Evolutionary conservation across 169 alveolate genomes (phyloP).

Genomic region (Plasmodium fragile): DNA sequence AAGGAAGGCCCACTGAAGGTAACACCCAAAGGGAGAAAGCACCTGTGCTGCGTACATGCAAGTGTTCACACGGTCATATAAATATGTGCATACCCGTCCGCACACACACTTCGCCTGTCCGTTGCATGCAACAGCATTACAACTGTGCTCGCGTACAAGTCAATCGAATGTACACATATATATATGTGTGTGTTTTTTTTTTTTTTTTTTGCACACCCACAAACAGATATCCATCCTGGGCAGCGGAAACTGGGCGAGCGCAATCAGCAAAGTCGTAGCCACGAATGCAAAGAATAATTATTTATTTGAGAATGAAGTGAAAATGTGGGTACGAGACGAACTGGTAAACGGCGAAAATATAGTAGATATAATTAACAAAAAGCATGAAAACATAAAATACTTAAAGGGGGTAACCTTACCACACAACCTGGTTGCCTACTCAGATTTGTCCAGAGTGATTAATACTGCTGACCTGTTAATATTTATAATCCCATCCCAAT

Average conservation of each 20-base stretch:
- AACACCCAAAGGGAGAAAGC: not conserved
- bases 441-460: slow-evolving; percentile 89
- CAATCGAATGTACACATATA: not conserved
- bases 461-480: slow-evolving; percentile 89
- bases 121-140: not conserved
- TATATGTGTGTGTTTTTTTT: not conserved
- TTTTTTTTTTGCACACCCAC: not conserved
- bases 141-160: not conserved
- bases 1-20: slow-evolving; percentile 75
- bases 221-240: slow-evolving; percentile 88
- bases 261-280: slow-evolving; percentile 87
- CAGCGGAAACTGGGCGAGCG: slow-evolving; percentile 93
- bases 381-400: slow-evolving; percentile 91
- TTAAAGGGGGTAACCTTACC: slow-evolving; percentile 91
- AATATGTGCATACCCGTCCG: not conserved
- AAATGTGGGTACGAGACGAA: slow-evolving; percentile 92
- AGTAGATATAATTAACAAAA: slow-evolving; percentile 89
- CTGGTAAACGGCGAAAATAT: slow-evolving; percentile 86
- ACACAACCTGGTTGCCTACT: slow-evolving; percentile 88
- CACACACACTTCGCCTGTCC: not conserved
- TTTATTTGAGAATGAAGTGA: slow-evolving; percentile 83
- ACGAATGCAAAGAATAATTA: slow-evolving; percentile 79
- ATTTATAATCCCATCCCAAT: slow-evolving; percentile 93
- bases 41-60: not conserved
- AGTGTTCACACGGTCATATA: not conserved